These are phyloP conservation scores for Geopyxis carbonaria DNA, from an alignment of 495 filamentous ascomycete genomes.

Conservation along the genomic window DNA sequence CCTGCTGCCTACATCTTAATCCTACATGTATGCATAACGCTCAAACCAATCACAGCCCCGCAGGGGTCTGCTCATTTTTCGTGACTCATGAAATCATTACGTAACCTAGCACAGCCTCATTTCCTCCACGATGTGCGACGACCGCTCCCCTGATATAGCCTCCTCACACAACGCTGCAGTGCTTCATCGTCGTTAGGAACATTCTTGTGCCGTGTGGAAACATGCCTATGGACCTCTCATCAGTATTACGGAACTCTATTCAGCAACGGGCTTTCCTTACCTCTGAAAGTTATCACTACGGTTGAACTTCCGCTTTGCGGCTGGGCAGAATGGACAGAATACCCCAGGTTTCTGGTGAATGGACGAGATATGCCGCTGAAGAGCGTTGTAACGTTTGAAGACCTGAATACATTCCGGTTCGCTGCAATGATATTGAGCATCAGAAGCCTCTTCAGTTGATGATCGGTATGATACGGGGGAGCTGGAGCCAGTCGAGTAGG, in stretches of 20 bases:
- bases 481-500: too few relatives aligned
- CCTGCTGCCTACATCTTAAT: too few relatives aligned
- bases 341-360: not conserved
- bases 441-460: too few relatives aligned
- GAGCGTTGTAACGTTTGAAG: not conserved
- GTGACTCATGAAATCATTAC: too few relatives aligned
- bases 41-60: too few relatives aligned
- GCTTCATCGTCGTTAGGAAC: not conserved
- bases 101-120: too few relatives aligned
- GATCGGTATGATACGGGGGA: too few relatives aligned
- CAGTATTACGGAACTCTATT: not conserved
- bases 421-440: too few relatives aligned
- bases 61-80: too few relatives aligned
- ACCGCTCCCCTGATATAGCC: constrained; percentile 3
- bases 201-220: not conserved
- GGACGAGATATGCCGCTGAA: constrained; percentile 1
- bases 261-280: not conserved
- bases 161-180: constrained; percentile 1
- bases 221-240: constrained; percentile 2
- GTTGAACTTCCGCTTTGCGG: constrained; percentile 1
- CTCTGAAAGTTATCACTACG: constrained; percentile 7
- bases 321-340: constrained; percentile 1
- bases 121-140: constrained; percentile 5
- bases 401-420: too few relatives aligned
- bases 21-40: too few relatives aligned